Evolutionary conservation across 2,329 filamentous ascomycete species (phyloP).

Genomic region (Pseudohalonectria lignicola): DNA sequence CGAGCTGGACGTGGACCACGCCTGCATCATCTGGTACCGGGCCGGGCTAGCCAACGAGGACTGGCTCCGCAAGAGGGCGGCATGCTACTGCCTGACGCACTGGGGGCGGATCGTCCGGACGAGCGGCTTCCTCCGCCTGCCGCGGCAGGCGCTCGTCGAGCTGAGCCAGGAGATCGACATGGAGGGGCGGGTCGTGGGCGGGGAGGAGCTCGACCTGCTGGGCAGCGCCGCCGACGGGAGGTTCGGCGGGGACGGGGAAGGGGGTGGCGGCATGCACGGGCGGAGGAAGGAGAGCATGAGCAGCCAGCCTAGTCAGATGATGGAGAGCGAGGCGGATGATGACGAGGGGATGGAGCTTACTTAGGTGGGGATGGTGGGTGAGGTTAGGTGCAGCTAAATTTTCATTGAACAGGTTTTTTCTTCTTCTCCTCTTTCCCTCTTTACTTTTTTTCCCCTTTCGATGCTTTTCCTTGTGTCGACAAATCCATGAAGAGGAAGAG

Average conservation of each 20-base stretch:
- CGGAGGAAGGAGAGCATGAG: conserved; percentile 48
- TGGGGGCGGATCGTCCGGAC: conserved; percentile 94
- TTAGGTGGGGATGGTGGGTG: conserved; percentile 1
- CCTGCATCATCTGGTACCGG: conserved; percentile 92
- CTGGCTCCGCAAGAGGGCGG: conserved; percentile 83
- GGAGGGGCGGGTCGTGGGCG: conserved; percentile 82
- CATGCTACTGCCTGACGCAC: conserved; percentile 79
- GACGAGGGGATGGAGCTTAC: conserved; percentile 13
- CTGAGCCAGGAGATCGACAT: conserved; percentile 88
- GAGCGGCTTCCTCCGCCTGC: conserved; percentile 71
- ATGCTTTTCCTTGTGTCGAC: no score
- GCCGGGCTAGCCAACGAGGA: conserved; percentile 84
- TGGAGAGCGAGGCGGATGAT: conserved; percentile 38
- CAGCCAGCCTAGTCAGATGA: conserved; percentile 45
- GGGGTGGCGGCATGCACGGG: conserved; percentile 17
- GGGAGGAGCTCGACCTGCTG: conserved; percentile 59
- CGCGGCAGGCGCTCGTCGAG: conserved; percentile 71
- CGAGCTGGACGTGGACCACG: conserved; percentile 89
- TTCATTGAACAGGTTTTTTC: neutral
- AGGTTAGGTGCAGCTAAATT: neutral
- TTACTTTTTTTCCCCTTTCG: no score
- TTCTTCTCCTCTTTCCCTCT: no score
- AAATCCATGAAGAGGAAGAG: no score
- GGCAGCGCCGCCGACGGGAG: conserved; percentile 37
- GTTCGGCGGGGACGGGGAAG: no score